Conservation (phyloP, 2,329 filamentous ascomycete species). For the Sclerotinia spermophila region DNA sequence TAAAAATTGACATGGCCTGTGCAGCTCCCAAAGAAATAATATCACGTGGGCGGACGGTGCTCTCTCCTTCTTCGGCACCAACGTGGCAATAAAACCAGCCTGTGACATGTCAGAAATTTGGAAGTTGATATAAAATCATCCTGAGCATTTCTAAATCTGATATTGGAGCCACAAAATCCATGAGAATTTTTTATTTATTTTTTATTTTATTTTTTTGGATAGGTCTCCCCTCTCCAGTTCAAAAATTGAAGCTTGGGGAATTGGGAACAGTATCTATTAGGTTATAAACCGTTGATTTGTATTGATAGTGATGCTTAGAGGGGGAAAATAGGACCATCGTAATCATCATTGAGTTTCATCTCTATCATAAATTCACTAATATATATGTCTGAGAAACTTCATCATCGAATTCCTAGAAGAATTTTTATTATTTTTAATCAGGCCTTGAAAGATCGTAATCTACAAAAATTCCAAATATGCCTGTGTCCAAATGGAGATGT, state of each 20-base stretch:
- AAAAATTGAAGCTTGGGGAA: not conserved
- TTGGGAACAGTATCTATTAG: no score
- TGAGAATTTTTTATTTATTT: no score
- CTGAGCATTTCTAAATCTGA: not conserved
- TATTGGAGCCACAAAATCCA: not conserved
- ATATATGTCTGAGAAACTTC: not conserved
- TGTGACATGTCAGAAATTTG: rapidly evolving
- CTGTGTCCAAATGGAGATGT: not conserved
- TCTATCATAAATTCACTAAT: not conserved
- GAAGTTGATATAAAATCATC: not conserved
- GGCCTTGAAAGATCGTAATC: not conserved
- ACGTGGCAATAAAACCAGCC: not conserved
- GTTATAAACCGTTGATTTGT: not conserved
- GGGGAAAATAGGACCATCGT: not conserved
- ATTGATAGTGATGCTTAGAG: no score
- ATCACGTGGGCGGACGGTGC: not conserved
- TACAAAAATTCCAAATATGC: not conserved
- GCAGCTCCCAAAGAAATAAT: conserved; percentile 36
- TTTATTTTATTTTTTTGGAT: no score
- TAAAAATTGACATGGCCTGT: not conserved
- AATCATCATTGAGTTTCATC: not conserved
- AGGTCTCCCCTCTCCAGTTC: not conserved
- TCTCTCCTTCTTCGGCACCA: not conserved
- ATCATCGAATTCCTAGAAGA: not conserved
- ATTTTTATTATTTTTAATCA: not conserved